Conservation (phyloP, 2,329 filamentous ascomycete species). For the Pseudogymnoascus sp. region DNA sequence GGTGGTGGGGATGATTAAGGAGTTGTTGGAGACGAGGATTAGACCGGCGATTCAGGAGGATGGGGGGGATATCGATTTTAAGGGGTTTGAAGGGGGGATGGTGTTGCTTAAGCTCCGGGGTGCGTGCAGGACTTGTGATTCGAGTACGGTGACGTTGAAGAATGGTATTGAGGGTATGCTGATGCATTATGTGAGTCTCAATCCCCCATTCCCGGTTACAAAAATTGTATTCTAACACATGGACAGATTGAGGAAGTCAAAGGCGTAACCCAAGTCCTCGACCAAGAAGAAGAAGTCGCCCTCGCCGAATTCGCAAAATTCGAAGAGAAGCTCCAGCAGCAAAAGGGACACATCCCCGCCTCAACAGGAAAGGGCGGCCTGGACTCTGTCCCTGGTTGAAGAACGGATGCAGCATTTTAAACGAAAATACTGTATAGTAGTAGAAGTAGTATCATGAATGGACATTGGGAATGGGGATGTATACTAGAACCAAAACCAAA, state of each 20-base stretch:
- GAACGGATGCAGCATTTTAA: no score
- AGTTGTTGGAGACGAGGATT: constrained; percentile 89
- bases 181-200: constrained; percentile 88
- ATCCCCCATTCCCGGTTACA: not conserved
- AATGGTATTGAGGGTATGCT: constrained; percentile 98
- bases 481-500: not conserved
- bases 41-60: constrained; percentile 95
- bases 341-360: constrained; percentile 33
- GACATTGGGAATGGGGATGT: not conserved
- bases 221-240: not conserved
- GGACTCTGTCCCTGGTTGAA: constrained; percentile 2
- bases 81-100: constrained; percentile 77
- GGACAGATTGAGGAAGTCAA: constrained; percentile 87
- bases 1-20: constrained; percentile 97
- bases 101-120: constrained; percentile 84
- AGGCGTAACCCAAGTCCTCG: constrained; percentile 81
- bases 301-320: constrained; percentile 87
- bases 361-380: constrained; percentile 15
- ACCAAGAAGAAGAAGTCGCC: constrained; percentile 84
- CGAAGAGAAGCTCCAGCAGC: constrained; percentile 68
- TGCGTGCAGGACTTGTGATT: constrained; percentile 92
- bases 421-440: not conserved
- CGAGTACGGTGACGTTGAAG: constrained; percentile 91
- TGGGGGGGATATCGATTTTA: constrained; percentile 92
- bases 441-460: not conserved